Base-by-base conservation (phyloP, 2,329 filamentous ascomycete species). In the Fusarium piperis region DNA sequence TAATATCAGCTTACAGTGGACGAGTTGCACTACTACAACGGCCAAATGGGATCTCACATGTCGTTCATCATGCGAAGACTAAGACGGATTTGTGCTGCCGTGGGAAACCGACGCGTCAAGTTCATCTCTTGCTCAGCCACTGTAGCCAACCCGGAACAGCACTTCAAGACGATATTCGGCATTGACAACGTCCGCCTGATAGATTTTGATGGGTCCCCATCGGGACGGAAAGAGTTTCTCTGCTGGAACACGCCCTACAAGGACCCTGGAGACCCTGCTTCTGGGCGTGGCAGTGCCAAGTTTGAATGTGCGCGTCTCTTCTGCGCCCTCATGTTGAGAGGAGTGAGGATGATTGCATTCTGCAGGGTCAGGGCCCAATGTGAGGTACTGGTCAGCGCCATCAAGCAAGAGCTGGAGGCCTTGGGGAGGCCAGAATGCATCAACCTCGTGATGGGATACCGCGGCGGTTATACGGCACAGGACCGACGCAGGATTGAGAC, bases 231-330 rank as follows among this genome's bases (percentile, higher is more conserved):
- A 79, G 95, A 98, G 77, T 98, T 98, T 64, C 78, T 99, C 8
- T 98, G 95, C 80, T 99, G 96, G 96, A 98, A 99, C 76, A 98
- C 95, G 0, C 96, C 96, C 0, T 97, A 90, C 81, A 97, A 94
- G 79, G 95, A 98, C 74, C 94, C 95, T 0, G 88, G 87, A 1
- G 95, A 98, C 80, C 93, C 94, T 10, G 90, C 92, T 0, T 97
- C 94, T 75, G 95, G 96, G 1, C 90, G 96, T 64, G 94, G 93
- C 15, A 94, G 94, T 78, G 91, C 92, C 4, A 90, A 97, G 79
- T 88, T 89, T 6, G 95, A 99, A 81, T 93, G 94, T n/a, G 94
- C 96, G 1, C 91, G 93, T 46, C 83, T 99, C 0, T 97, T 99
- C 77, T 97, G 94, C 75, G 93, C 97, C 77, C 85, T 99, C 3